These are phyloP conservation scores for Aspergillus ostianus DNA, from an alignment of 495 filamentous ascomycete genomes.

Conservation along the genomic window DNA sequence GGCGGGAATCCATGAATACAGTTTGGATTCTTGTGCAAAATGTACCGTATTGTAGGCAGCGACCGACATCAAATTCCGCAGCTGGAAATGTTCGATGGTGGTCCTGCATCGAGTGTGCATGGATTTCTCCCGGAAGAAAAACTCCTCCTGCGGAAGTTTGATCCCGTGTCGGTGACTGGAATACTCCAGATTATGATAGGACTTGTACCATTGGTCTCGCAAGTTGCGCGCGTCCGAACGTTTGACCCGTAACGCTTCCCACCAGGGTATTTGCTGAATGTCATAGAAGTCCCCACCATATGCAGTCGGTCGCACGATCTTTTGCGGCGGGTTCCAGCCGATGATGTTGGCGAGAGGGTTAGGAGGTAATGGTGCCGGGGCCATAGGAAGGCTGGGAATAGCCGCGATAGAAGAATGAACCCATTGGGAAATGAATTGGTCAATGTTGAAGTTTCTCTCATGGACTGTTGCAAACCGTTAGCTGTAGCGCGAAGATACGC, in stretches of 20 bases:
- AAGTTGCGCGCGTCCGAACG: constrained; percentile 58
- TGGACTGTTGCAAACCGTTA: constrained; percentile 30
- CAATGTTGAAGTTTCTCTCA: constrained; percentile 44
- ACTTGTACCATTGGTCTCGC: constrained; percentile 49
- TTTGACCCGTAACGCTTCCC: constrained; percentile 58
- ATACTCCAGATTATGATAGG: constrained; percentile 44
- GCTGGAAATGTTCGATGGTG: constrained; percentile 78
- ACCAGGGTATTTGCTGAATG: constrained; percentile 77
- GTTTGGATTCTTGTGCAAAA: constrained; percentile 63
- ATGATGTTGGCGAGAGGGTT: constrained; percentile 32
- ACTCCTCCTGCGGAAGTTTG: constrained; percentile 29
- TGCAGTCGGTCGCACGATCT: constrained; percentile 36
- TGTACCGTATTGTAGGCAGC: constrained; percentile 72
- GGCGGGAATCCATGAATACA: constrained; percentile 47
- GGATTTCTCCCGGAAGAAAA: constrained; percentile 65
- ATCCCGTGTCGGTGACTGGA: constrained; percentile 24
- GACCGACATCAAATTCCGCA: constrained; percentile 78
- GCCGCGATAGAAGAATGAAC: constrained; percentile 26
- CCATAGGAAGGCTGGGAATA: constrained; percentile 22
- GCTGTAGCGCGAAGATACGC: neutral
- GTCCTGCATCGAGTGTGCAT: constrained; percentile 67
- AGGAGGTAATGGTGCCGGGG: constrained; percentile 17
- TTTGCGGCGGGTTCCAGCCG: constrained; percentile 38
- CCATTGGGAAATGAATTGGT: constrained; percentile 46
- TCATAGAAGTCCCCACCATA: constrained; percentile 63